phyloP scores from a whole-genome alignment of 495 filamentous ascomycete species.

The Pyronema domesticum region DNA sequence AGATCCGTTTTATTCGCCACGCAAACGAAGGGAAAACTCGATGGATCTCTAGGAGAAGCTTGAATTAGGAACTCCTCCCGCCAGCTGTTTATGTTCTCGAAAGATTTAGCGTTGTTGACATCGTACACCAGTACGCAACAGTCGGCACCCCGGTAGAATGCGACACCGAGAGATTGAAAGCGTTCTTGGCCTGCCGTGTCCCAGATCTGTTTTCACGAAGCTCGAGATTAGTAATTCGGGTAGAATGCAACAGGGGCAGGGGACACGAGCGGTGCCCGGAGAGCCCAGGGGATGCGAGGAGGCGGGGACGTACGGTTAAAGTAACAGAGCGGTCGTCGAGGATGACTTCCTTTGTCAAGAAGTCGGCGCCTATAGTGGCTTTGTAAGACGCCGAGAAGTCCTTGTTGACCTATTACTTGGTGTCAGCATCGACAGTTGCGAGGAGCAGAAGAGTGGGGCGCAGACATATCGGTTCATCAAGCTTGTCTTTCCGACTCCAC shows the following conservation, averaged over 20 bases:
- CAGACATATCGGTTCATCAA: constrained; percentile 99
- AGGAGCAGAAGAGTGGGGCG: neutral
- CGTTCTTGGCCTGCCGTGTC: constrained; percentile 95
- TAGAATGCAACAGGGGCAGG: neutral
- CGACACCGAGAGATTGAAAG: constrained; percentile 91
- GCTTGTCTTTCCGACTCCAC: constrained; percentile 94
- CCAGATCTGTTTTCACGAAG: constrained; percentile 49
- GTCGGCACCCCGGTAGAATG: constrained; percentile 94
- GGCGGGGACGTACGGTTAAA: constrained; percentile 58
- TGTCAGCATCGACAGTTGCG: neutral
- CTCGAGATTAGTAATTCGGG: neutral
- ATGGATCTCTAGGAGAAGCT: constrained; percentile 85
- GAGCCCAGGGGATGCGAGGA: neutral
- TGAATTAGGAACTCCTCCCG: constrained; percentile 96
- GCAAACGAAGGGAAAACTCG: constrained; percentile 89
- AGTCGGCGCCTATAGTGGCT: constrained; percentile 95
- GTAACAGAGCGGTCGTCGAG: constrained; percentile 94
- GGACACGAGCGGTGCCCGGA: neutral
- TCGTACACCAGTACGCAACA: constrained; percentile 97
- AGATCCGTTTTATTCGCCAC: constrained; percentile 98
- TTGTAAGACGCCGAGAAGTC: constrained; percentile 99
- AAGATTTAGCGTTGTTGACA: constrained; percentile 97
- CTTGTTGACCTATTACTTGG: constrained; percentile 69
- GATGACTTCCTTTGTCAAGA: constrained; percentile 90
- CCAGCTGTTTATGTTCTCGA: constrained; percentile 95